These are phyloP conservation scores for Blastobotrys attinorum DNA, from an alignment of 805 yeast genomes.

Conservation along the genomic window DNA sequence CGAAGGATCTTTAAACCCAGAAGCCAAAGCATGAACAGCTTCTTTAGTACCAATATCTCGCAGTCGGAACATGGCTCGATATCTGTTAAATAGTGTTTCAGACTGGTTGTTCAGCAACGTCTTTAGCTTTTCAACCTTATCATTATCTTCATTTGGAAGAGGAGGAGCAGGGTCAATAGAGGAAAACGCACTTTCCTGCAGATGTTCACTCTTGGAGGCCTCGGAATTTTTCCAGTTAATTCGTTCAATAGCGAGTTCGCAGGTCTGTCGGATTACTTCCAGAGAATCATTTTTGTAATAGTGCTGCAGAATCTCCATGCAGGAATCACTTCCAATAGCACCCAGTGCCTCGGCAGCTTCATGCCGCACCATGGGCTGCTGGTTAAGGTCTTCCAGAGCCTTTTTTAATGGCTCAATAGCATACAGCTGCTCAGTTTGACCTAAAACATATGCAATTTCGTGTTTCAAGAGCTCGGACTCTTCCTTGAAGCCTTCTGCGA, in stretches of 20 bases:
- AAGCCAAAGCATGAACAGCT: constrained; percentile 84
- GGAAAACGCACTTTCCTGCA: constrained; percentile 70
- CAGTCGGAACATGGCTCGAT: constrained; percentile 96
- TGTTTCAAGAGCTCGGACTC: constrained; percentile 88
- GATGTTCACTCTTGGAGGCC: constrained; percentile 51
- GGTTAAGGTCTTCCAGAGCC: constrained; percentile 51
- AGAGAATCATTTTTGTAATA: constrained; percentile 68
- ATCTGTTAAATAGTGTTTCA: constrained; percentile 81
- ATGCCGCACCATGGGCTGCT: constrained; percentile 95
- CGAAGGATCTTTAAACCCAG: constrained; percentile 82
- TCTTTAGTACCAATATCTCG: constrained; percentile 92
- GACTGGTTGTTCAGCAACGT: constrained; percentile 64
- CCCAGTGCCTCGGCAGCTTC: constrained; percentile 99
- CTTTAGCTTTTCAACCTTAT: constrained; percentile 59
- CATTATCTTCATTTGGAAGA: constrained; percentile 53
- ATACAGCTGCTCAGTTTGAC: constrained; percentile 80
- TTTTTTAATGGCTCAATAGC: constrained; percentile 71
- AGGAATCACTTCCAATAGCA: constrained; percentile 77
- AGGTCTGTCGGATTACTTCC: constrained; percentile 89
- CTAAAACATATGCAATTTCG: constrained; percentile 94
- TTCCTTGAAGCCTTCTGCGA: constrained; percentile 75
- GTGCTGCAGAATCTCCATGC: constrained; percentile 56
- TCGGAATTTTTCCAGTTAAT: constrained; percentile 86
- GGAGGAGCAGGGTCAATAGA: constrained; percentile 99
- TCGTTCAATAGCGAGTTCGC: constrained; percentile 94